Evolutionary conservation across 257 asterid species (phyloP).

Genomic region (Capsicum chinense): DNA sequence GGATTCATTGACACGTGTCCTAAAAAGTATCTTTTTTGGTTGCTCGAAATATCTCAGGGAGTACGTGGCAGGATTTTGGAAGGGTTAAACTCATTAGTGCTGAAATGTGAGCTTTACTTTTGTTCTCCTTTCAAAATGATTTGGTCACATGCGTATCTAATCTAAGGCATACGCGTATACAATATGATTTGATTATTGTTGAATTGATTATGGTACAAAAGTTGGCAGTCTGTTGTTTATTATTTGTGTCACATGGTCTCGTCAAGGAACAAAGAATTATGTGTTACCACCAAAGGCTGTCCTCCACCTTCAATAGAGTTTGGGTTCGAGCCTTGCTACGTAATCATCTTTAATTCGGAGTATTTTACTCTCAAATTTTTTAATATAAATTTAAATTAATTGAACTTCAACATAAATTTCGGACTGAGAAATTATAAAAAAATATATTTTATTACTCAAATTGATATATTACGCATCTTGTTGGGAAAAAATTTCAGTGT

Average conservation of each 20-base stretch:
- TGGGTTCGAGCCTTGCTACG: too few relatives aligned
- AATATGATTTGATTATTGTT: not conserved
- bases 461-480: too few relatives aligned
- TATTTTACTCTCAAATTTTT: too few relatives aligned
- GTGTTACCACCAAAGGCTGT: too few relatives aligned
- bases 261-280: too few relatives aligned
- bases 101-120: not conserved
- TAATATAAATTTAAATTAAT: too few relatives aligned
- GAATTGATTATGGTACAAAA: not conserved
- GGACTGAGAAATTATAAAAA: too few relatives aligned
- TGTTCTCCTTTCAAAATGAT: not conserved
- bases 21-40: not conserved
- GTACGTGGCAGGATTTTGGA: constrained; percentile 33
- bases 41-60: constrained; percentile 31
- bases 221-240: not conserved
- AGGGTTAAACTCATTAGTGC: not conserved
- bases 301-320: too few relatives aligned
- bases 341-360: too few relatives aligned
- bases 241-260: not conserved
- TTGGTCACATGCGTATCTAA: not conserved
- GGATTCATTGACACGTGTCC: constrained; percentile 26
- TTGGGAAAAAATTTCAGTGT: too few relatives aligned
- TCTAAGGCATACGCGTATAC: not conserved
- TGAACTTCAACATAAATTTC: too few relatives aligned
- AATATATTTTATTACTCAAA: too few relatives aligned